Evolutionary conservation across 192 early-diverging fungal species (phyloP), one percentile per base, ranked within the genome.

Genomic region (Rhizoclosmatium globosum): DNA sequence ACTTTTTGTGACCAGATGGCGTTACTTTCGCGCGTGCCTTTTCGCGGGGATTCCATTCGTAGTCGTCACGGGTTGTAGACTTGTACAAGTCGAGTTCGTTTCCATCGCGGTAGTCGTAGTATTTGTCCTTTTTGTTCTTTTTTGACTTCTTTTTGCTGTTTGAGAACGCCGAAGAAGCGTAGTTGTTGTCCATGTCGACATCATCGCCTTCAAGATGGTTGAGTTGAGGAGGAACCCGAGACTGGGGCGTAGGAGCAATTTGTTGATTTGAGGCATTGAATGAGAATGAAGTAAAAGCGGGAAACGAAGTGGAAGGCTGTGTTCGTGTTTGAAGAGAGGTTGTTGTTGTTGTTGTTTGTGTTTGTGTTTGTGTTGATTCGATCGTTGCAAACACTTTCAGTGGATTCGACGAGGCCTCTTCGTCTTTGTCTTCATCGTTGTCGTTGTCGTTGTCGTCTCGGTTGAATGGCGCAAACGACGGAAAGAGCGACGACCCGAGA

Each of bases 401-500:
- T 17, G 68, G 44, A 68, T 23, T 71, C 19, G 23, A 48, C 17
- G 38, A 78, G 19, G 68, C 42, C 7, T 15, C 50, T 44, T n/a
- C 38, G 19, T 48, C 60, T 19, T 66, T 42, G 56, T 56, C 44
- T 44, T n/a, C 38, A 15, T 48, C 60, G n/a, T 66, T 53, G 56
- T 56, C 44, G 39, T 23, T 70, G 31, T 79, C 78, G 39, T 47
- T 53, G 4, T 78, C 66, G 13, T 15, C 68, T 21, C 39, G 13
- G 60, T 74, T 43, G 42, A 62, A 13, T 53, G 71, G 66, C n/a
- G 31, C 61, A 47, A 79, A 79, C 23, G 21, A 11, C 1, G 78
- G 78, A 71, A 79, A 79, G 19, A 79, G 71, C 15, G 78, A 79
- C 1, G 66, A 69, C 21, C 78, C 78, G 23, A 72, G 78, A 61